phyloP scores from a whole-genome alignment of 768 basidiomycete species.

The Lentinus brumalis region DNA sequence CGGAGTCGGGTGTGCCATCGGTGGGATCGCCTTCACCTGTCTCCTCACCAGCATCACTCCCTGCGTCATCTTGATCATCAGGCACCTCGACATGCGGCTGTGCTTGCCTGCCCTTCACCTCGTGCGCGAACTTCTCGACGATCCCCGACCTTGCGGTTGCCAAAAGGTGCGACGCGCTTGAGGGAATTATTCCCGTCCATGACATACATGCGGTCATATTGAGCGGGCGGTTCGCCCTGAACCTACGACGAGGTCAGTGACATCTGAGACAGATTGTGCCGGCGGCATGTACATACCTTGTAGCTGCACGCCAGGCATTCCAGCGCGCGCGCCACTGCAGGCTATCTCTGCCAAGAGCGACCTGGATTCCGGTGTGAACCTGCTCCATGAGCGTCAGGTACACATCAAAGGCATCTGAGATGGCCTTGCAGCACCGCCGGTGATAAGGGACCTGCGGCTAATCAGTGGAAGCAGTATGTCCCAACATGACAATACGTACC shows the following conservation, averaged over 20 bases:
- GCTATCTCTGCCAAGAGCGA: slow-evolving; percentile 29
- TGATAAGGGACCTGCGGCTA: slow-evolving; percentile 29
- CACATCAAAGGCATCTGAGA: slow-evolving; percentile 38
- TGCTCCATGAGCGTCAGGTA: slow-evolving; percentile 33
- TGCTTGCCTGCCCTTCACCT: slow-evolving; percentile 30
- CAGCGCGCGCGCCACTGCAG: slow-evolving; percentile 36
- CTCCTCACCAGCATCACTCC: slow-evolving; percentile 30
- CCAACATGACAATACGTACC: slow-evolving; percentile 10
- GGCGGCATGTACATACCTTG: slow-evolving; percentile 26
- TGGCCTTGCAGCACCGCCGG: slow-evolving; percentile 20
- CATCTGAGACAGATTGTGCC: too few relatives aligned
- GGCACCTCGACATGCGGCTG: slow-evolving; percentile 6
- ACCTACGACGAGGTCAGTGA: too few relatives aligned
- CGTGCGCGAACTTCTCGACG: slow-evolving; percentile 35
- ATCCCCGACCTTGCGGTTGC: slow-evolving; percentile 17
- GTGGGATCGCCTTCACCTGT: slow-evolving; percentile 24
- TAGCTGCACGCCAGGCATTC: slow-evolving; percentile 41
- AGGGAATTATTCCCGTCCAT: slow-evolving; percentile 24
- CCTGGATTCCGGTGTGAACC: slow-evolving; percentile 26
- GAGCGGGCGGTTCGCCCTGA: too few relatives aligned
- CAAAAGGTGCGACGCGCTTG: slow-evolving; percentile 28
- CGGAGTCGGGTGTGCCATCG: slow-evolving; percentile 18
- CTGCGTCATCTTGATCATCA: neutral
- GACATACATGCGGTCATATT: too few relatives aligned
- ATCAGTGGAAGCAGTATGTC: neutral